phyloP scores from a whole-genome alignment of 495 filamentous ascomycete genomes.

The Friedmanniomyces simplex region DNA sequence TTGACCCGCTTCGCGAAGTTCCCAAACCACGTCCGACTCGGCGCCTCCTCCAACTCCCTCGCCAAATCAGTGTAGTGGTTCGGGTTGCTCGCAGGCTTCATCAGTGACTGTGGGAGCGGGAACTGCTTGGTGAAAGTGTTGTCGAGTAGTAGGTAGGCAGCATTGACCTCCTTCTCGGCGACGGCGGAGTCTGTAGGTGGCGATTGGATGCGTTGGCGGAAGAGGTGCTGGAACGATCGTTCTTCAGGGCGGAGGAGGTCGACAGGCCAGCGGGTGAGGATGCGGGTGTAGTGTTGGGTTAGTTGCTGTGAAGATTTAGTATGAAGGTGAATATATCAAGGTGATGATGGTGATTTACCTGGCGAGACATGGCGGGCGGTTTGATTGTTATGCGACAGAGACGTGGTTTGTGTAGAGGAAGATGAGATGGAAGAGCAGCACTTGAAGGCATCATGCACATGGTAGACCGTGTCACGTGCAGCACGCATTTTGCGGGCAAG shows the following conservation, averaged over 20 bases:
- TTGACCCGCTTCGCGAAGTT: slow-evolving; percentile 22
- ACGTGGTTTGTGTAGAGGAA: neutral
- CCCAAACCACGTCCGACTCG: slow-evolving; percentile 25
- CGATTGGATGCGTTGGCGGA: slow-evolving; percentile 51
- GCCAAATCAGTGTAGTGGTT: slow-evolving; percentile 65
- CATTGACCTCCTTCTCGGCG: slow-evolving; percentile 54
- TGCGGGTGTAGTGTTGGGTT: slow-evolving; percentile 50
- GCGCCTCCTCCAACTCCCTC: slow-evolving; percentile 37
- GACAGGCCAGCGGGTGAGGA: slow-evolving; percentile 66
- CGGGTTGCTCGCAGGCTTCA: slow-evolving; percentile 63
- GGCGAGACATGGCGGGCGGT: slow-evolving; percentile 23
- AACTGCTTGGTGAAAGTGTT: slow-evolving; percentile 63
- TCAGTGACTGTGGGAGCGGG: slow-evolving; percentile 48
- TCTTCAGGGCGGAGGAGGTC: slow-evolving; percentile 67
- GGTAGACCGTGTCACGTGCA: neutral
- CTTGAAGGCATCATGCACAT: neutral
- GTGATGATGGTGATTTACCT: slow-evolving; percentile 18
- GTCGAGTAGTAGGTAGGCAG: slow-evolving; percentile 63
- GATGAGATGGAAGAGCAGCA: neutral
- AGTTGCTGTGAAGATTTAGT: slow-evolving; percentile 12
- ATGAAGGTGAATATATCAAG: neutral
- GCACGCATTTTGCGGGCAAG: neutral
- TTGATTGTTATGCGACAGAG: too few relatives aligned
- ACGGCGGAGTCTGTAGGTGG: slow-evolving; percentile 5
- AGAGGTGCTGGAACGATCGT: slow-evolving; percentile 55